Conservation (phyloP, 345 rosid species). For the Camelina sativa region DNA sequence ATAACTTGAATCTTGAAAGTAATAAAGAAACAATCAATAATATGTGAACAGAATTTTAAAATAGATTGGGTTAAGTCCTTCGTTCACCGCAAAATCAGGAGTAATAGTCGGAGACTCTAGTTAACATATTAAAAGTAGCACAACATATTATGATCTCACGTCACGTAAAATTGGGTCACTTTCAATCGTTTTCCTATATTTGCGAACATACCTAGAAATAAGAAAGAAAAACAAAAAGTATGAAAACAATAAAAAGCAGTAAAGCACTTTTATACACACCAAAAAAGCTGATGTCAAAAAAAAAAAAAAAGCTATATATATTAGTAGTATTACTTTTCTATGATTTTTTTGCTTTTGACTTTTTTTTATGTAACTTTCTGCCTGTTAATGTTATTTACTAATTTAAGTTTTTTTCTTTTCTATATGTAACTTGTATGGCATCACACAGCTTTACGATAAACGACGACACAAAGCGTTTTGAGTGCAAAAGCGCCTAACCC, state of each 20-base stretch:
- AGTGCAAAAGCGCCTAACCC: slow-evolving; percentile 41
- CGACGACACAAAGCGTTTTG: slow-evolving; percentile 3
- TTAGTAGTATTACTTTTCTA: not conserved
- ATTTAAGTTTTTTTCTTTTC: not conserved
- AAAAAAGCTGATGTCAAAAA: not conserved
- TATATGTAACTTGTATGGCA: not conserved
- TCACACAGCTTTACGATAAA: slow-evolving; percentile 4
- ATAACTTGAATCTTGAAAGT: not conserved
- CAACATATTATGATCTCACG: slow-evolving; percentile 6
- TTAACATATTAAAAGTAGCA: slow-evolving; percentile 1
- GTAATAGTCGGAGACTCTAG: slow-evolving; percentile 8
- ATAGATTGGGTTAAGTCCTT: not conserved
- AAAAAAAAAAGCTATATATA: no score
- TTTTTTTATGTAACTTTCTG: slow-evolving; percentile 20
- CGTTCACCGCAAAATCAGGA: slow-evolving; percentile 24
- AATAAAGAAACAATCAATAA: not conserved
- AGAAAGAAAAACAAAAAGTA: not conserved
- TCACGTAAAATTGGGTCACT: slow-evolving; percentile 20
- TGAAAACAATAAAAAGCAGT: slow-evolving; percentile 9
- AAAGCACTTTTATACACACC: slow-evolving; percentile 30
- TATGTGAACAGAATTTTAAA: not conserved
- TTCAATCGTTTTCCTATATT: slow-evolving; percentile 2
- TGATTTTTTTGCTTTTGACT: slow-evolving; percentile 12
- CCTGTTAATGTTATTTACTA: slow-evolving; percentile 10
- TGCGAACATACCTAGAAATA: slow-evolving; percentile 24